Evolutionary conservation across 805 yeast species (phyloP), one percentile per base, ranked within the genome.

Genomic region (Barnettozyma sp.): DNA sequence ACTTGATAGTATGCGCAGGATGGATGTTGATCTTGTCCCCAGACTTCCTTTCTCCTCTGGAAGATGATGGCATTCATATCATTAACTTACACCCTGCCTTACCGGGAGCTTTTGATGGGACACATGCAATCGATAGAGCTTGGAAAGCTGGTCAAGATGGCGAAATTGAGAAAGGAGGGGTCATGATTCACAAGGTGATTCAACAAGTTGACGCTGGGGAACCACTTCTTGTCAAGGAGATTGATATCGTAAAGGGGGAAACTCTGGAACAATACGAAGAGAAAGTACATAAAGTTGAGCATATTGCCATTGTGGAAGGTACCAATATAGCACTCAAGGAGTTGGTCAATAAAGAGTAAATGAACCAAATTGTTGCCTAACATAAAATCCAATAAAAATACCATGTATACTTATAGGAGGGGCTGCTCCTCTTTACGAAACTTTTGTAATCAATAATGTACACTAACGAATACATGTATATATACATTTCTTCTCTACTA

Each of bases 101-200:
- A 41, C 98, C 98, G 1, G 95, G 95, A 19, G 87, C 87, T 5
- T 92, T 90, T 65, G 97, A 90, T 40, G 98, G 98, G 5, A 90
- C 94, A 9, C 87, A 85, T 62, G 97, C 98, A 9, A 92, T 92
- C 41, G 96, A 92, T 50, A 69, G 97, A 52, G 95, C 97, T 1
- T 92, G 94, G 90, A 68, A 86, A 50, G 94, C 94, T 10, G 96
- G 96, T 25, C 95, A 88, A 54, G 76, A 75, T 19, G 95, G 95
- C 7, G 71, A 75, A 46, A 74, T 78, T 35, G 48, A 69, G 7
- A 73, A 71, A 45, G 95, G 94, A 12, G 98, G 98, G 2, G 83
- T 92, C 35, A 92, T 92, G 98, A 83, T 92, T 30, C 98, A 92
- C 64, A 76, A 82, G 53, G 97, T 92, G n/a, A 88, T 92, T 48